Evolutionary conservation across 2,329 filamentous ascomycete genomes (phyloP).

Genomic region (Phialocephala sp.): DNA sequence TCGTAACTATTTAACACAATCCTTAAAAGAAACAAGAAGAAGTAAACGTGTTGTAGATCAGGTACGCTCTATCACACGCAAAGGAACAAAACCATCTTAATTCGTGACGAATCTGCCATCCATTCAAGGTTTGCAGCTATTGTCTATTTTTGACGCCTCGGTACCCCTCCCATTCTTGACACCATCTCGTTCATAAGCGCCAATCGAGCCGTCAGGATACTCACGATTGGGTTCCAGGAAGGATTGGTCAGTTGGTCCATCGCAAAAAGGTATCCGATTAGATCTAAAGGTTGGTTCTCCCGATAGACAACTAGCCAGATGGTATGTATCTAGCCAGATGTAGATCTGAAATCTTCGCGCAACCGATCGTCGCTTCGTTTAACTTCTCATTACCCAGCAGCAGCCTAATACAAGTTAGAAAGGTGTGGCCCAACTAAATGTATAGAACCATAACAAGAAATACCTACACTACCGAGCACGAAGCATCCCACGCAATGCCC

Average conservation of each 20-base stretch:
- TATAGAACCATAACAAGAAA: neutral
- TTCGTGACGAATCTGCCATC: neutral
- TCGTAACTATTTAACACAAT: neutral
- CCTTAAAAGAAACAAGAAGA: neutral
- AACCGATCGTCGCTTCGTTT: neutral
- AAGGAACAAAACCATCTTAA: neutral
- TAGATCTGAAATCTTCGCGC: neutral
- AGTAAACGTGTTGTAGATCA: neutral
- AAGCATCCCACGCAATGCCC: constrained; percentile 1
- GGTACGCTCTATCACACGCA: neutral
- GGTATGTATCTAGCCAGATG: neutral
- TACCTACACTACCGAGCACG: neutral
- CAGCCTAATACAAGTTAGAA: too few species aligned
- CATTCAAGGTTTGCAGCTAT: neutral
- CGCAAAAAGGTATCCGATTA: too few species aligned
- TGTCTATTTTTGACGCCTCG: neutral
- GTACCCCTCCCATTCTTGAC: too few species aligned
- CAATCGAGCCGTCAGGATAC: too few species aligned
- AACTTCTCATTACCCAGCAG: neutral
- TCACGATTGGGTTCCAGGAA: too few species aligned
- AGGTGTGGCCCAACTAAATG: neutral
- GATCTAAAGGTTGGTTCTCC: neutral
- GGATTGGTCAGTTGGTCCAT: too few species aligned
- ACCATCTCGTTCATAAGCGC: too few species aligned
- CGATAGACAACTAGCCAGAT: neutral